phyloP scores from a whole-genome alignment of 2,329 filamentous ascomycete species.

The Tympanopsis confertula region DNA sequence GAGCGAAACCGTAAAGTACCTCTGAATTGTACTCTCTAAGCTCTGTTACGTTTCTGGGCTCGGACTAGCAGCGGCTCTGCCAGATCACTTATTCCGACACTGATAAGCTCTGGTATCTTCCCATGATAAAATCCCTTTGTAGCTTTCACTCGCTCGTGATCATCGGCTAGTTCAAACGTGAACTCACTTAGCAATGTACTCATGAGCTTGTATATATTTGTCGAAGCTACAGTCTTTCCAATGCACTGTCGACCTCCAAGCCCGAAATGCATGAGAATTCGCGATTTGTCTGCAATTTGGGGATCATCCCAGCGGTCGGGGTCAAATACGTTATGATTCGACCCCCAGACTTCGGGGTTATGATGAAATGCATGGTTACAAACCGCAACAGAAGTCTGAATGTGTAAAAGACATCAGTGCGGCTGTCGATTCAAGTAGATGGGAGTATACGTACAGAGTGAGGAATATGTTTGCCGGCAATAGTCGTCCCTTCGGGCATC shows the following conservation, averaged over 20 bases:
- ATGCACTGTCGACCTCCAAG: conserved; percentile 18
- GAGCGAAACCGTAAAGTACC: too few species aligned
- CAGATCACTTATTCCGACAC: conserved; percentile 9
- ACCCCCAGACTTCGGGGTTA: conserved; percentile 16
- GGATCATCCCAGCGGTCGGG: conserved; percentile 14
- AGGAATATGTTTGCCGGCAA: conserved; percentile 12
- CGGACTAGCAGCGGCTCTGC: conserved; percentile 2
- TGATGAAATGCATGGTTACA: conserved; percentile 21
- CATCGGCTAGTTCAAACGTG: conserved; percentile 15
- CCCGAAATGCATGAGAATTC: conserved; percentile 20
- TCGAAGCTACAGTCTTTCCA: conserved; percentile 18
- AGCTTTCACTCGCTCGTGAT: conserved; percentile 3
- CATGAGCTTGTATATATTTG: conserved; percentile 19
- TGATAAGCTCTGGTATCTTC: conserved; percentile 5
- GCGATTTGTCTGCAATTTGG: conserved; percentile 6
- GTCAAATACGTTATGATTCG: conserved; percentile 16
- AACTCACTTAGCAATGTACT: conserved; percentile 16
- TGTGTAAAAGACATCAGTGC: not conserved
- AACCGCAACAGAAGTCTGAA: conserved; percentile 15
- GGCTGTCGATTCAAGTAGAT: not conserved
- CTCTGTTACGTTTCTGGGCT: not conserved
- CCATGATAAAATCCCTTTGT: conserved; percentile 4
- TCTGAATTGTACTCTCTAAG: too few species aligned
- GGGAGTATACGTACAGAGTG: conserved; percentile 10
- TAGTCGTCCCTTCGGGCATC: conserved; percentile 10